Evolutionary conservation across 768 basidiomycete genomes (phyloP), one percentile per base, ranked within the genome.

Genomic region (Termitomyces sp.): DNA sequence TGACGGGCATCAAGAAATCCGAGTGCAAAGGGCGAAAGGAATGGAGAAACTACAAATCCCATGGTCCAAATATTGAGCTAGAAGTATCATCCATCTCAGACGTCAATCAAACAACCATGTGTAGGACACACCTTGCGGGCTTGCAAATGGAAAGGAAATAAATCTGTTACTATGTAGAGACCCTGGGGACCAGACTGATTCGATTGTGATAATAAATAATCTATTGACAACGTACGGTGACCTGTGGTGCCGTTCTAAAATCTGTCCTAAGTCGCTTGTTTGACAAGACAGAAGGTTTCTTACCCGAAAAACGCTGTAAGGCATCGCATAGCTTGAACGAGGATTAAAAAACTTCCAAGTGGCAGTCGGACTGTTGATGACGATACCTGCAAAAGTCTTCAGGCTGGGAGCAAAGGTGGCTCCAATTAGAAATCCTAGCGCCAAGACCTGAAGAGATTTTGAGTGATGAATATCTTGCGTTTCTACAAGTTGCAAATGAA

Each of bases 41-140:
- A 84, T 10, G 82, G 84, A 14, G 84, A 84, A 28, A 86, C 67
- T 64, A 88, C 79, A 71, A 88, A 86, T 1, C 85, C 87, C 79
- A 88, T 83, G 3, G 86, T 87, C 87, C 86, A 87, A 51, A 84
- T 69, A 61, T 85, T 86, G 36, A 88, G 75, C 84, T 86, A 58
- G 16, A 26, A 14, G 28, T 28, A 13, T 42, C 6, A 53, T 18
- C 3, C 16, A 6, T 6, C 40, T 50, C 13, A 58, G 30, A 22
- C 28, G 3, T 4, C 18, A 10, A 1, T 26, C n/a, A 3, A 20
- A 20, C 50, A 30, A 13, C 7, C 13, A 3, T 18, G 6, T 18
- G 12, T 16, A 22, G 16, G 28, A 53, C 70, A 55, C 45, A 81
- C 76, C 72, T 80, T 82, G 20, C 79, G 73, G 7, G 80, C 80